Conservation (phyloP, 1,284 basidiomycete genomes). For the Cryptococcus sp. region DNA sequence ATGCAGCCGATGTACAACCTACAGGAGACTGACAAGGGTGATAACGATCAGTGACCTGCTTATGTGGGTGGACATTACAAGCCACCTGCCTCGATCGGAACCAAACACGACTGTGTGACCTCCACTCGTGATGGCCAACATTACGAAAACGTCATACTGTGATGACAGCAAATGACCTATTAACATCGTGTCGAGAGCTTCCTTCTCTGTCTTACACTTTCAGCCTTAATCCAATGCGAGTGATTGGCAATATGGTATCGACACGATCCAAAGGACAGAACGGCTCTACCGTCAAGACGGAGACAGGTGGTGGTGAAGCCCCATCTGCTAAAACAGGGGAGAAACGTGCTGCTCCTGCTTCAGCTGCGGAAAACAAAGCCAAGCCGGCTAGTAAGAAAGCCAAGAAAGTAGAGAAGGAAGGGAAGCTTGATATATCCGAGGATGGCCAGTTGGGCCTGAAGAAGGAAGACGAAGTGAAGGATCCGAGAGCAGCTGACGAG, state of each 20-base stretch:
- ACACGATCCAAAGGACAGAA: slow-evolving; percentile 7
- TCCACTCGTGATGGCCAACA: too few species aligned
- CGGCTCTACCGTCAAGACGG: not conserved
- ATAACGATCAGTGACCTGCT: too few species aligned
- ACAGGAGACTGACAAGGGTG: too few species aligned
- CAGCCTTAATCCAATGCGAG: too few species aligned
- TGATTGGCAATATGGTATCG: slow-evolving; percentile 1
- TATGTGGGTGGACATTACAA: too few species aligned
- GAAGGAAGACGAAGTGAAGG: slow-evolving; percentile 7
- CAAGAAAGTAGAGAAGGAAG: slow-evolving; percentile 20
- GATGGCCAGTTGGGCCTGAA: slow-evolving; percentile 26
- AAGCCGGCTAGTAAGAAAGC: slow-evolving; percentile 12
- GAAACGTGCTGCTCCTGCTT: slow-evolving; percentile 11
- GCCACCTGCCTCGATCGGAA: too few species aligned
- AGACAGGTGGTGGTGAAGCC: not conserved
- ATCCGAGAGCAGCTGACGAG: slow-evolving; percentile 2
- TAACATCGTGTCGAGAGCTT: too few species aligned
- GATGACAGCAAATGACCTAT: too few species aligned
- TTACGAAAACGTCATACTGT: too few species aligned
- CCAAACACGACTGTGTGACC: too few species aligned
- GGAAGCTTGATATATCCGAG: slow-evolving; percentile 20
- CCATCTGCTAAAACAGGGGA: slow-evolving; percentile 3
- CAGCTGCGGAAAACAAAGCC: slow-evolving; percentile 1
- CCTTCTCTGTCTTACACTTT: too few species aligned
- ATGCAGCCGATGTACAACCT: too few species aligned